Evolutionary conservation across 1,284 basidiomycete genomes (phyloP), one percentile per base, ranked within the genome.

Genomic region (Hemileia vastatrix): DNA sequence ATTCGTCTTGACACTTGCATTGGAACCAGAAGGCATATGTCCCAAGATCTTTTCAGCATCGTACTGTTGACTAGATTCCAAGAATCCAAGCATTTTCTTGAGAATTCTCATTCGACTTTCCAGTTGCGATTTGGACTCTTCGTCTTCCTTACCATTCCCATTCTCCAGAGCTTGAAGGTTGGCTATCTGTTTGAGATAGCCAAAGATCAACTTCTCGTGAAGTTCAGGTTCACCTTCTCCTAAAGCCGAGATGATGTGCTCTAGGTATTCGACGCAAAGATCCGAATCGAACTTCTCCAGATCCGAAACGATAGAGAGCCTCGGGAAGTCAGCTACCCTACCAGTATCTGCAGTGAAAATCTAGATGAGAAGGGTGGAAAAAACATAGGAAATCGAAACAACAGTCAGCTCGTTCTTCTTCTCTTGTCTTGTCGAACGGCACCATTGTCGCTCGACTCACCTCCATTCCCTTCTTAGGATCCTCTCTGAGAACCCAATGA

Each of bases 401-500:
- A n/a, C n/a, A n/a, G n/a, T n/a, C n/a, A n/a, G n/a, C n/a, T n/a
- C n/a, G n/a, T n/a, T n/a, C n/a, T n/a, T n/a, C n/a, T n/a, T n/a
- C n/a, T n/a, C n/a, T n/a, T n/a, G n/a, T n/a, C n/a, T n/a, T n/a
- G n/a, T n/a, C n/a, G n/a, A n/a, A n/a, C n/a, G n/a, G n/a, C n/a
- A n/a, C n/a, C n/a, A n/a, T n/a, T n/a, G n/a, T n/a, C n/a, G n/a
- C n/a, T n/a, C n/a, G n/a, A n/a, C n/a, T n/a, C n/a, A n/a, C n/a
- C n/a, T n/a, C n/a, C n/a, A n/a, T n/a, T n/a, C n/a, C n/a, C n/a
- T n/a, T n/a, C n/a, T n/a, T n/a, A n/a, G n/a, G n/a, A n/a, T n/a
- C n/a, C n/a, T n/a, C n/a, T n/a, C n/a, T n/a, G 96, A 86, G 55
- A n/a, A 95, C 81, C 94, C 93, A 97, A 43, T 83, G 80, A 0